Evolutionary conservation across 192 early-diverging fungal species (phyloP), one percentile per base, ranked within the genome.

Genomic region (Podila epicladia): DNA sequence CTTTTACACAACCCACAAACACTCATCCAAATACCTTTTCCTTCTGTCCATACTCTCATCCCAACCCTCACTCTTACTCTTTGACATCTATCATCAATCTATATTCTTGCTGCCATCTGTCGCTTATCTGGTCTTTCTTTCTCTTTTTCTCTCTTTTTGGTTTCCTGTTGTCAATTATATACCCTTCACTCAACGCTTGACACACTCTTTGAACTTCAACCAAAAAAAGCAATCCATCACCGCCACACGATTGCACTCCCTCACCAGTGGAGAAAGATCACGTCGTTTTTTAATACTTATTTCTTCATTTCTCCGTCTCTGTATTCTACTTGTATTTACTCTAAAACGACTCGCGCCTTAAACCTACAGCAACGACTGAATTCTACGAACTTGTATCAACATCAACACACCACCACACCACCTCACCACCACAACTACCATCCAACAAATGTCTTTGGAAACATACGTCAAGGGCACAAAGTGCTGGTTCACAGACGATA

Each of bases 401-500:
- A 45, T 45, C 41, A 45, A 37, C 4, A 45, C 24, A 55, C 5
- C 53, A 55, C 22, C 22, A 26, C 53, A 55, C n/a, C 53, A 37
- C 35, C 53, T 9, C 53, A 37, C 7, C 53, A 9, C 53, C 9
- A n/a, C 53, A 26, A 7, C 53, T 22, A n/a, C 62, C 53, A 20
- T 33, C 19, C 29, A 57, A 73, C 60, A 41, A 45, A 80, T 80
- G 77, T 73, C 84, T 64, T 76, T 94, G 64, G 92, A 92, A 37
- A 85, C 91, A 37, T 94, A 90, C 84, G 87, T 87, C 58, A 89
- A 90, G 62, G 93, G 92, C 33, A 91, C 90, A 71, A 86, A 86
- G 65, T 96, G 95, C 48, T 98, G 96, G 96, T 95, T 97, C 82
- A 87, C 91, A 72, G 94, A 98, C 74, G 92, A 91, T 6, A 86